Evolutionary conservation across 164 flowering plant genomes (phyloP).

Genomic region (Euptelea pleiosperma): DNA sequence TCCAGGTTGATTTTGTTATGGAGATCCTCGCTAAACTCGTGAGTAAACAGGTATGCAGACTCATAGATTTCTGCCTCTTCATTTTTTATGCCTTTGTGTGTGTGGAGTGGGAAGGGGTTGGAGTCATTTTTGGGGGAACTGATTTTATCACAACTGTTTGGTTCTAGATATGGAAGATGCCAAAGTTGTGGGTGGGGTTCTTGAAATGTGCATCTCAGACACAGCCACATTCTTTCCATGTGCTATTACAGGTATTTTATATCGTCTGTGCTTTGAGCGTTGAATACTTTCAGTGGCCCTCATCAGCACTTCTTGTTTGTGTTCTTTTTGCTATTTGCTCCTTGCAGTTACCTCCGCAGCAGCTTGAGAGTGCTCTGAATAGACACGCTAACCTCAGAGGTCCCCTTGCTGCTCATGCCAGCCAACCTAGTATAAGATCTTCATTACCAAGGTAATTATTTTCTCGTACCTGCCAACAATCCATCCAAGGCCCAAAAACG

Average conservation of each 20-base stretch:
- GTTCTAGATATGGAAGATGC: conserved; percentile 92
- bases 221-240: conserved; percentile 88
- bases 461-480: neutral
- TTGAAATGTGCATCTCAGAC: conserved; percentile 94
- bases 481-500: neutral
- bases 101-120: neutral
- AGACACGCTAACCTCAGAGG: conserved; percentile 64
- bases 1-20: conserved; percentile 96
- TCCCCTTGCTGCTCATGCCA: conserved; percentile 68
- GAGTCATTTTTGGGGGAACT: neutral
- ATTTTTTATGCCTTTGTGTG: neutral
- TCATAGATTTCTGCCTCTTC: neutral
- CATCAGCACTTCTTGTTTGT: neutral
- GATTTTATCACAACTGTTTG: conserved; percentile 3
- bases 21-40: conserved; percentile 93
- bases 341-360: conserved; percentile 89
- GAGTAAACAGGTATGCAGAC: conserved; percentile 64
- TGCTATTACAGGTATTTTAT: conserved; percentile 70
- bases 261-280: neutral
- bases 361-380: conserved; percentile 79
- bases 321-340: conserved; percentile 6
- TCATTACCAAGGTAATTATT: conserved; percentile 65
- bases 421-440: conserved; percentile 54
- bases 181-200: conserved; percentile 96
- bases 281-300: neutral